Percentiles rank a stretch among this genome's conserved stretches.
These are phyloP conservation scores for Penicillium occitanis DNA, from an alignment of 2,329 filamentous ascomycete species.

Conservation along the genomic window DNA sequence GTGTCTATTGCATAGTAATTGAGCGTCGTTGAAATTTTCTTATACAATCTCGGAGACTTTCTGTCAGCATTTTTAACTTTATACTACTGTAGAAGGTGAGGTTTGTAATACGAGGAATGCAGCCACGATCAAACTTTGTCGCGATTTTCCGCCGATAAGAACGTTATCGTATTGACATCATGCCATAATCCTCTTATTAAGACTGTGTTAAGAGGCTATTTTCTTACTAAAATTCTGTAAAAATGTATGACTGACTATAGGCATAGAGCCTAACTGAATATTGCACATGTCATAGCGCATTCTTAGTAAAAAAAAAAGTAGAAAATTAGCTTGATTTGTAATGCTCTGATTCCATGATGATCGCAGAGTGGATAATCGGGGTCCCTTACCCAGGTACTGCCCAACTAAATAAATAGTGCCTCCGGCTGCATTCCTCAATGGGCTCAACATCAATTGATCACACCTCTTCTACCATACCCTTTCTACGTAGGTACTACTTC, in stretches of 20 bases:
- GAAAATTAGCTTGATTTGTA: conserved; percentile 9
- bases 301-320: not conserved
- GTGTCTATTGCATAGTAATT: not conserved
- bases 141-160: not conserved
- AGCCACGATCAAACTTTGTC: too few species aligned
- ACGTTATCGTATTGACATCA: not conserved
- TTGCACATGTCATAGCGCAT: not conserved
- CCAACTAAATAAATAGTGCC: not conserved
- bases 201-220: not conserved
- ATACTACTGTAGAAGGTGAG: too few species aligned
- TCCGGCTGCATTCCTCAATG: not conserved
- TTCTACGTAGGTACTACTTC: too few species aligned
- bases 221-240: not conserved
- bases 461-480: too few species aligned
- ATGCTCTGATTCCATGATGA: not conserved
- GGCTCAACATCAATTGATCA: not conserved
- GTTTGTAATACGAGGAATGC: too few species aligned
- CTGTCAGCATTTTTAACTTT: not conserved
- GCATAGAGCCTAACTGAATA: not conserved
- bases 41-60: not conserved
- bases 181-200: not conserved
- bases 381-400: too few species aligned
- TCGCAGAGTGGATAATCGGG: conserved; percentile 1
- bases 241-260: not conserved
- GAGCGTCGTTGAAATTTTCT: not conserved